Percentiles rank a stretch among this genome's conserved stretches.
Evolutionary conservation across 2,329 filamentous ascomycete species (phyloP).

Genomic region (Paracoccidioides lutzii): DNA sequence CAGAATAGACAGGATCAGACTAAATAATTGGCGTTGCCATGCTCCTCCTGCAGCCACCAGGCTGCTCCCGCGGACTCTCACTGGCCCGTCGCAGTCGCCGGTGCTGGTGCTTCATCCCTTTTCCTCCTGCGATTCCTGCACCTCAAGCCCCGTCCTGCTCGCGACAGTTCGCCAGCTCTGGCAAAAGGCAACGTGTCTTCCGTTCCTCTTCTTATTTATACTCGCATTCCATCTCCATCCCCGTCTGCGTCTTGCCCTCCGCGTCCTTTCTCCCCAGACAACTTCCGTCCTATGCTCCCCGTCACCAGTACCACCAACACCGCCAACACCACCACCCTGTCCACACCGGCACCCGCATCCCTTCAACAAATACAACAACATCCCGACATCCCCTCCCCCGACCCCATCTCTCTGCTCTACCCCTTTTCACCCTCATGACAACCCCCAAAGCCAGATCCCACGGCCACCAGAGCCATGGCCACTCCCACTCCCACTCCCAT

Average conservation of each 20-base stretch:
- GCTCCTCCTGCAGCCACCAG: constrained; percentile 3
- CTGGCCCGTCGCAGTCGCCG: background rate
- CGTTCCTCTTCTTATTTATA: background rate
- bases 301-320: constrained; percentile 7
- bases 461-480: constrained; percentile 31
- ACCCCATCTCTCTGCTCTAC: constrained; percentile 6
- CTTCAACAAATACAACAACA: background rate
- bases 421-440: constrained; percentile 21
- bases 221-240: background rate
- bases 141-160: background rate
- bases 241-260: background rate
- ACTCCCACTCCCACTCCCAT: constrained; percentile 53
- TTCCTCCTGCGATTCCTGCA: background rate
- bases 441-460: constrained; percentile 36
- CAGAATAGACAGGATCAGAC: too few species aligned
- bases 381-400: background rate
- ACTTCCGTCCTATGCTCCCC: constrained; percentile 2
- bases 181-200: constrained; percentile 14
- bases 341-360: too few species aligned
- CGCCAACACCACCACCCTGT: constrained; percentile 3
- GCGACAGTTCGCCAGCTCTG: constrained; percentile 1
- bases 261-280: background rate
- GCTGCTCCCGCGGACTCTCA: constrained; percentile 1
- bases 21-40: background rate
- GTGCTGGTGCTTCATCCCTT: too few species aligned